Percentiles rank a stretch among this genome's conserved stretches.
phyloP scores from a whole-genome alignment of 345 rosid genomes.

The Populus simonii region DNA sequence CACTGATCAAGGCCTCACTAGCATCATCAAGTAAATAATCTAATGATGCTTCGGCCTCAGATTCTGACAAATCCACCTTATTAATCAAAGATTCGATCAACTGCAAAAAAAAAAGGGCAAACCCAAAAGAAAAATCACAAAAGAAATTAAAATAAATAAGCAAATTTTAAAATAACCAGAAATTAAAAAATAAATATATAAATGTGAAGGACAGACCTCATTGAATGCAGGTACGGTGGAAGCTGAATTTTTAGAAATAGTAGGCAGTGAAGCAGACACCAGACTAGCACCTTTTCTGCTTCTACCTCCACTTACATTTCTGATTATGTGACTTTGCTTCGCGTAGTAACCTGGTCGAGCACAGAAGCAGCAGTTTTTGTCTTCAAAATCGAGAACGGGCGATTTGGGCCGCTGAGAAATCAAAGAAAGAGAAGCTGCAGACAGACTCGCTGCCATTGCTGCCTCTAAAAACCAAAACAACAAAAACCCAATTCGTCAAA shows the following conservation, averaged over 20 bases:
- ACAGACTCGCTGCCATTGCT: background rate
- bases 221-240: constrained; percentile 37
- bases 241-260: constrained; percentile 24
- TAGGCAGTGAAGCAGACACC: constrained; percentile 29
- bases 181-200: background rate
- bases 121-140: background rate
- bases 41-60: constrained; percentile 71
- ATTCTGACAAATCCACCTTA: constrained; percentile 65
- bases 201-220: constrained; percentile 30
- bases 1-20: constrained; percentile 72
- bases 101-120: constrained; percentile 19
- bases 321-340: background rate
- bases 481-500: background rate
- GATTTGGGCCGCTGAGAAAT: background rate
- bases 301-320: background rate
- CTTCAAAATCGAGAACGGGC: background rate
- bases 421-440: background rate
- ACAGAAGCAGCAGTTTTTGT: background rate
- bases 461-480: background rate
- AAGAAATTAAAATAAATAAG: background rate
- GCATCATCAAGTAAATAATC: constrained; percentile 57
- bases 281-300: background rate
- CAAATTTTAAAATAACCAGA: background rate
- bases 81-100: constrained; percentile 63
- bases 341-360: background rate